Evolutionary conservation across 2,329 filamentous ascomycete species (phyloP).

Genomic region (Fusarium clavum): DNA sequence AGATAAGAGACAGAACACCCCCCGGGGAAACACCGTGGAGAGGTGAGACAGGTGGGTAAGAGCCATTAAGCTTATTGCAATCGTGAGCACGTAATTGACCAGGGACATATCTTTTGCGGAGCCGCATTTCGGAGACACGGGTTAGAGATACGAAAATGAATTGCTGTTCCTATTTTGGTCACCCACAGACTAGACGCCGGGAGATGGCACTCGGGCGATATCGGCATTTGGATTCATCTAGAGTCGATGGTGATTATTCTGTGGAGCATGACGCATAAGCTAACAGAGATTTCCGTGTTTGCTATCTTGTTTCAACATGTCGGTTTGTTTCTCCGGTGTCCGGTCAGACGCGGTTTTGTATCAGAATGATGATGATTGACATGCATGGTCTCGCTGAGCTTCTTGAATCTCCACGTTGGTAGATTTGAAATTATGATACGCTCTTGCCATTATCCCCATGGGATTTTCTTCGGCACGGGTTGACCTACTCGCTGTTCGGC

Average conservation of each 20-base stretch:
- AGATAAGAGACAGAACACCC: slow-evolving; percentile 13
- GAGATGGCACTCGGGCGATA: slow-evolving; percentile 2
- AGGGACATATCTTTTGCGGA: slow-evolving; percentile 6
- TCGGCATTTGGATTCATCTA: slow-evolving; percentile 1
- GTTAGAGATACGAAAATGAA: slow-evolving; percentile 12
- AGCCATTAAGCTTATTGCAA: not conserved
- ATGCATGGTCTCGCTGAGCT: not conserved
- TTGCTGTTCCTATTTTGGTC: not conserved
- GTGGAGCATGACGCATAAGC: not conserved
- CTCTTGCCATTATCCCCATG: not conserved
- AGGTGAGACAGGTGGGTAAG: slow-evolving; percentile 2
- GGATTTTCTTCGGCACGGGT: not conserved
- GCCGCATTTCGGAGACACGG: slow-evolving; percentile 12
- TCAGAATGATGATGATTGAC: not conserved
- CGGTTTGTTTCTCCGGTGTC: not conserved
- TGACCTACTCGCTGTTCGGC: not conserved
- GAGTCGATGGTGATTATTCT: not conserved
- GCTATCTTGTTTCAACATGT: not conserved
- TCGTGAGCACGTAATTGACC: not conserved
- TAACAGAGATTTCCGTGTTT: not conserved
- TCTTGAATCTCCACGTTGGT: not conserved
- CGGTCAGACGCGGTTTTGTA: not conserved
- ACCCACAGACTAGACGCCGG: not conserved
- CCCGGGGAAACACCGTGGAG: slow-evolving; percentile 3
- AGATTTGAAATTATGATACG: not conserved